Evolutionary conservation across 805 yeast species (phyloP).

Genomic region (Clavispora santaluciae): DNA sequence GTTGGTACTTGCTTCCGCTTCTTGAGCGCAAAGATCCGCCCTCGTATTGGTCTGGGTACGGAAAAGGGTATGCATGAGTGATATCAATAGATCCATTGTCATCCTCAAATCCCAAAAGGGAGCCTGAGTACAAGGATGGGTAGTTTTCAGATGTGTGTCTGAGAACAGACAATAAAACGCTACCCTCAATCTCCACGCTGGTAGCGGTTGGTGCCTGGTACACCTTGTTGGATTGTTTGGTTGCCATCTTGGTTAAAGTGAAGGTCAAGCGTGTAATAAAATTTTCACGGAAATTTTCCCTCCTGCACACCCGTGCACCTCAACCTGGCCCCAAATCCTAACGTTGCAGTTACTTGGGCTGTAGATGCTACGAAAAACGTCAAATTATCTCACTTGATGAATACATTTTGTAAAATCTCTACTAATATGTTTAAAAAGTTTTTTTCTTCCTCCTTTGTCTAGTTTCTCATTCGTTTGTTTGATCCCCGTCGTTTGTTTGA

Average conservation of each 20-base stretch:
- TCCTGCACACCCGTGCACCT: constrained; percentile 2
- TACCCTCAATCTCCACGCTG: constrained; percentile 44
- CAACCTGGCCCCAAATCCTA: no score
- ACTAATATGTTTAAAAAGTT: no score
- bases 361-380: background rate
- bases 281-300: constrained; percentile 1
- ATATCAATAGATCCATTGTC: constrained; percentile 45
- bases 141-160: constrained; percentile 62
- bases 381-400: background rate
- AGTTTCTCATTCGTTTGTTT: no score
- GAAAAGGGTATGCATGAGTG: constrained; percentile 66
- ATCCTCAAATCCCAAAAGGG: constrained; percentile 69
- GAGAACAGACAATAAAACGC: constrained; percentile 53
- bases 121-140: constrained; percentile 63
- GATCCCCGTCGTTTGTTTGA: no score
- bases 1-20: constrained; percentile 63
- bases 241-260: constrained; percentile 9
- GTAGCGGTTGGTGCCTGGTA: constrained; percentile 34
- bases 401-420: no score
- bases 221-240: constrained; percentile 15
- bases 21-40: constrained; percentile 57
- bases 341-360: no score
- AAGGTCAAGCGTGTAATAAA: background rate
- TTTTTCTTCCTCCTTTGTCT: no score
- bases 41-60: constrained; percentile 59